phyloP scores from a whole-genome alignment of 176 grass and related monocot species.

The Oryza glumipatula region DNA sequence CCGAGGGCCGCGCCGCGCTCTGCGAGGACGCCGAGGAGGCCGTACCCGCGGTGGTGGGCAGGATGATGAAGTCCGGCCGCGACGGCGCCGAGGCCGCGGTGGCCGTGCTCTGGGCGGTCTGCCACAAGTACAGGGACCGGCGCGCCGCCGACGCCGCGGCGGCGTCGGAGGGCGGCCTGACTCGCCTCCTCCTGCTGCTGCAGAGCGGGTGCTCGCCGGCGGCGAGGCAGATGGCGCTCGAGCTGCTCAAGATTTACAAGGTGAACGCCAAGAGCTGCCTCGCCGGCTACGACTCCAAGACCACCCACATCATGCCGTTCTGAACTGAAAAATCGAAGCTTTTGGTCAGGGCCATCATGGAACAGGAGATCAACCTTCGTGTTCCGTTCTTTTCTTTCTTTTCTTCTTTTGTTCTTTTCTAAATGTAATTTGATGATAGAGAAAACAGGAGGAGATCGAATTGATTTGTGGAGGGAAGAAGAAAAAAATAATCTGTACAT shows the following conservation, averaged over 20 bases:
- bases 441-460: slow-evolving; percentile 37
- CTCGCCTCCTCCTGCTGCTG: slow-evolving; percentile 77
- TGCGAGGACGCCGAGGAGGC: slow-evolving; percentile 63
- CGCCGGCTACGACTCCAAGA: slow-evolving; percentile 92
- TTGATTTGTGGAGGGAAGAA: slow-evolving; percentile 28
- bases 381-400: background rate
- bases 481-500: slow-evolving; percentile 44
- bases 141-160: slow-evolving; percentile 63
- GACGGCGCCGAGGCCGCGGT: slow-evolving; percentile 76
- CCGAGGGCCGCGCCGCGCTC: slow-evolving; percentile 81
- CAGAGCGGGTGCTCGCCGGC: slow-evolving; percentile 80
- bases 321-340: slow-evolving; percentile 30
- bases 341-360: slow-evolving; percentile 22
- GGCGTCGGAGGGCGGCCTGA: slow-evolving; percentile 62
- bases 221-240: slow-evolving; percentile 75
- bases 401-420: background rate
- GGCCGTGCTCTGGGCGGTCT: slow-evolving; percentile 80
- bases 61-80: slow-evolving; percentile 78
- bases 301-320: slow-evolving; percentile 96
- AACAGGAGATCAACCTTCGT: slow-evolving; percentile 27
- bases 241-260: slow-evolving; percentile 86
- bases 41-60: slow-evolving; percentile 47
- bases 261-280: slow-evolving; percentile 88
- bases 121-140: slow-evolving; percentile 74
- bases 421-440: slow-evolving; percentile 45